Evolutionary conservation across 169 alveolate genomes (phyloP).

Genomic region (Eimeria acervulina): DNA sequence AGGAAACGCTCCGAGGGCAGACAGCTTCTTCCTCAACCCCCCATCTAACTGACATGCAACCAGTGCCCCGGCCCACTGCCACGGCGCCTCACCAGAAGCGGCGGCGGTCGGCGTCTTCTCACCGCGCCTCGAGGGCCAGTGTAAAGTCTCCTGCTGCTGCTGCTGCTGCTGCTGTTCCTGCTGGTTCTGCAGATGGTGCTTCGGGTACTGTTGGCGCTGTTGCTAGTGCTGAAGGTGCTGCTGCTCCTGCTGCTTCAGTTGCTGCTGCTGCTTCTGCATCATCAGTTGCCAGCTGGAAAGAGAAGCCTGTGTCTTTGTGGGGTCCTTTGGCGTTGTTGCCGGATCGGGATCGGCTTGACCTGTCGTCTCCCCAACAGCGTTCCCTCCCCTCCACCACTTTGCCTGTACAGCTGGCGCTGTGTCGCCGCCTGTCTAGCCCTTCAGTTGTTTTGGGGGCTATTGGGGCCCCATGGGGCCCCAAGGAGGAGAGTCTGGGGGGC

Average conservation of each 20-base stretch:
- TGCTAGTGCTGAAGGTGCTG: not conserved
- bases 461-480: too few relatives aligned
- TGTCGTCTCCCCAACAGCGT: too few relatives aligned
- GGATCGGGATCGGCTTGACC: too few relatives aligned
- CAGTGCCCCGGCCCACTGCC: not conserved
- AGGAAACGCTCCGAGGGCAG: not conserved
- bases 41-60: not conserved
- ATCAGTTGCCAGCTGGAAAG: too few relatives aligned
- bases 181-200: not conserved
- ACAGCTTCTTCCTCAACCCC: not conserved
- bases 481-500: too few relatives aligned
- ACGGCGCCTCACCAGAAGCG: not conserved
- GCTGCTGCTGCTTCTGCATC: too few relatives aligned
- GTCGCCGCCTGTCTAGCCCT: too few relatives aligned
- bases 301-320: too few relatives aligned
- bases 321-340: too few relatives aligned
- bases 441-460: too few relatives aligned
- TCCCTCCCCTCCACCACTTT: too few relatives aligned
- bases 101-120: not conserved
- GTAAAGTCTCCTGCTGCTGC: not conserved
- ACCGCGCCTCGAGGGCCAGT: not conserved
- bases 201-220: not conserved
- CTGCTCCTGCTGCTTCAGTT: not conserved
- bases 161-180: not conserved
- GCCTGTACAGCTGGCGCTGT: too few relatives aligned